Evolutionary conservation across 1,284 basidiomycete species (phyloP).

Genomic region (Pyrrhoderma noxium): DNA sequence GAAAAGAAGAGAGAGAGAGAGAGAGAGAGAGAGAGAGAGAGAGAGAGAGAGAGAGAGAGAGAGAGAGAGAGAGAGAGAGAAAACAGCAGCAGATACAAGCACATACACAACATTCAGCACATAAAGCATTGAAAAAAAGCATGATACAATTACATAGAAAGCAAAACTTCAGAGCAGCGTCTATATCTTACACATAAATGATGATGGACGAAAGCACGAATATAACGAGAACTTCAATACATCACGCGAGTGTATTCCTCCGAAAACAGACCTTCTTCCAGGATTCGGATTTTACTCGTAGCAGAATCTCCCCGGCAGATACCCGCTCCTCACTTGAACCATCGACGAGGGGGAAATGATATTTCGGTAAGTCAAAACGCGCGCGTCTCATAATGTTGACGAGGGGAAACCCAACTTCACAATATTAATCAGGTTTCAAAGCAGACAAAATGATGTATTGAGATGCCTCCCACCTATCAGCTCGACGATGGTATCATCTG

Average conservation of each 20-base stretch:
- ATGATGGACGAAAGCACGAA: neutral
- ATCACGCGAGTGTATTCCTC: conserved; percentile 7
- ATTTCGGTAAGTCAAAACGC: conserved; percentile 34
- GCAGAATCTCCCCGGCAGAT: conserved; percentile 1
- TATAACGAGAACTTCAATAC: neutral
- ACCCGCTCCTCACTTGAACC: neutral
- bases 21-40: too few relatives aligned
- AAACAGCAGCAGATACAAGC: too few relatives aligned
- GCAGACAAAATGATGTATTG: neutral
- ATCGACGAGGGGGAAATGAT: conserved; percentile 16
- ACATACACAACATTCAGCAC: too few relatives aligned
- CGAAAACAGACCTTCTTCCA: conserved; percentile 7
- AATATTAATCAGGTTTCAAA: conserved; percentile 10
- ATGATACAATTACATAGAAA: too few relatives aligned
- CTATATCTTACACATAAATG: neutral
- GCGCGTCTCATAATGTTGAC: conserved; percentile 51
- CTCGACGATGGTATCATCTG: conserved; percentile 15
- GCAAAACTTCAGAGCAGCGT: too few relatives aligned
- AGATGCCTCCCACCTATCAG: conserved; percentile 18
- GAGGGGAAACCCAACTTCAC: conserved; percentile 48
- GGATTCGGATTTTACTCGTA: conserved; percentile 6
- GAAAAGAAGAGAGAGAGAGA: too few relatives aligned
- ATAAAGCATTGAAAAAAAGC: too few relatives aligned
- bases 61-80: too few relatives aligned
- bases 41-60: too few relatives aligned